Evolutionary conservation across 306 rosid genomes (phyloP), one percentile per base, ranked within the genome.

Genomic region (Rosa chinensis): DNA sequence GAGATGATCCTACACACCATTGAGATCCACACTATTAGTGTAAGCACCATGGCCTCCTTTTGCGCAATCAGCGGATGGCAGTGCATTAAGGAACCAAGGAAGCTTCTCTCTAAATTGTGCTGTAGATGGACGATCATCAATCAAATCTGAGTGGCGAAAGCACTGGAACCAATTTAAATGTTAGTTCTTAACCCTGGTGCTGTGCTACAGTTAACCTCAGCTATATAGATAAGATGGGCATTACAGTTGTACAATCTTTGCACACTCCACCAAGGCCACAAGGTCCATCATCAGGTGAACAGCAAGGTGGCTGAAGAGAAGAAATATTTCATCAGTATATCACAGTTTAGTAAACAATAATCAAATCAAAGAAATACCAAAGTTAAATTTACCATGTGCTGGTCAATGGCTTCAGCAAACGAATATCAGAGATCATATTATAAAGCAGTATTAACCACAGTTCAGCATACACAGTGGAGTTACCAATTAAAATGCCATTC

Each of bases 1-100:
- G 70, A 66, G 39, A 66, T 39, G 68, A 85, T 67, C 62, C 63
- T 78, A 71, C 89, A 72, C 69, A 92, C 99, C 99, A 73, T 89
- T 87, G 72, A 94, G 86, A 91, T 94, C 94, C 70, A 94, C 86
- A 85, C 99, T 94, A 79, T 90, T 94, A 85, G 99, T 91, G 87
- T 94, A 94, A 79, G 99, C 99, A 79, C 99, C 99, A 81, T 94
- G 99, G 77, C 99, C 99, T 83, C 97, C 97, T 89, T 94, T 94
- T 68, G 99, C 99, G 87, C 99, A 94, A 86, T 94, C 99, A 79
- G 99, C 97, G 44, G 99, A 94, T 79, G 99, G 97, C 81, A 94
- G 79, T 20, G 99, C 97, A 86, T 92, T 82, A 75, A 94, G 97
- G 84, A 94, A 94, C 99, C 97, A 94, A 59, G 99, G 99, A 89